Percentiles rank a stretch among this genome's conserved stretches.
phyloP scores from a whole-genome alignment of 805 yeast genomes.

The Metschnikowia orientalis region DNA sequence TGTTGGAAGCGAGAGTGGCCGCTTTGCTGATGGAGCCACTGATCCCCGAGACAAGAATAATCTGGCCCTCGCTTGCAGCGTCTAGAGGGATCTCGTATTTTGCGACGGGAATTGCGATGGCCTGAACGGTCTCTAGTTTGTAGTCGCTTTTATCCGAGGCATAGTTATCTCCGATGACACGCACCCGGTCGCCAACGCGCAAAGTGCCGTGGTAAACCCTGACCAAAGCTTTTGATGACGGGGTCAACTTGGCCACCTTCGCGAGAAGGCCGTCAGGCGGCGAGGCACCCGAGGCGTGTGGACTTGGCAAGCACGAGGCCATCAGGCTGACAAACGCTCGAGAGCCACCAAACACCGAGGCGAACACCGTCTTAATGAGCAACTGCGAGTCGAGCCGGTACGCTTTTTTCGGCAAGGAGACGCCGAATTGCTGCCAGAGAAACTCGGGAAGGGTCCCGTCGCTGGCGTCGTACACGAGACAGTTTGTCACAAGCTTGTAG shows the following conservation, averaged over 20 bases:
- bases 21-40: conserved; percentile 52
- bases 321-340: conserved; percentile 53
- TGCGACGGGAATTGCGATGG: conserved; percentile 58
- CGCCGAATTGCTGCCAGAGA: conserved; percentile 47
- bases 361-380: conserved; percentile 52
- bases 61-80: conserved; percentile 58
- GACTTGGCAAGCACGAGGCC: conserved; percentile 23
- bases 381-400: conserved; percentile 55
- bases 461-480: conserved; percentile 49
- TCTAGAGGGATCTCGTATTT: conserved; percentile 58
- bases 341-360: conserved; percentile 47
- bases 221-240: conserved; percentile 52
- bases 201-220: conserved; percentile 62
- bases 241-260: conserved; percentile 48
- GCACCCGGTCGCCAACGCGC: conserved; percentile 42
- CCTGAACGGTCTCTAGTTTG: conserved; percentile 37
- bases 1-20: conserved; percentile 45
- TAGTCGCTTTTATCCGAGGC: conserved; percentile 57
- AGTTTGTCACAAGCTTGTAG: conserved; percentile 65
- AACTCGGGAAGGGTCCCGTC: conserved; percentile 34
- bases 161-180: conserved; percentile 55
- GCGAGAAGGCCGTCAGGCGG: conserved; percentile 20
- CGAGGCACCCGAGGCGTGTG: no score
- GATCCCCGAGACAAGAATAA: conserved; percentile 65
- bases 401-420: conserved; percentile 36